These are phyloP conservation scores for Coemansia javaensis DNA, from an alignment of 192 early-diverging fungal genomes.

Conservation along the genomic window DNA sequence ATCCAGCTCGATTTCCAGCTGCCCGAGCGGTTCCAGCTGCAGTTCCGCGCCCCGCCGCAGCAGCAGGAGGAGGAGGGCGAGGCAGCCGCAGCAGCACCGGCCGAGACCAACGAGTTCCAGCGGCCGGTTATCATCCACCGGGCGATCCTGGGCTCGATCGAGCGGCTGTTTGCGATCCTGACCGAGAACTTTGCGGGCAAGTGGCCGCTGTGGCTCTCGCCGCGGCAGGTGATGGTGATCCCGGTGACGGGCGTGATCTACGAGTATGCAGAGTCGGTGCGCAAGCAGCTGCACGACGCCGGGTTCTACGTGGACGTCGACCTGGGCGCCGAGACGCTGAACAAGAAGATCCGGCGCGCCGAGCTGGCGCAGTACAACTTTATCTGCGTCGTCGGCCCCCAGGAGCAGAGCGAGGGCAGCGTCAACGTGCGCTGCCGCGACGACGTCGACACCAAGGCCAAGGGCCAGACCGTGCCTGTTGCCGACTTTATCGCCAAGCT, in stretches of 20 bases:
- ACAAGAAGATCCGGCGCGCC: constrained; percentile 97
- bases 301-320: constrained; percentile 87
- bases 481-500: constrained; percentile 68
- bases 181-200: constrained; percentile 95
- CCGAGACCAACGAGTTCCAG: constrained; percentile 51
- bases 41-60: constrained; percentile 66
- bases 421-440: constrained; percentile 92
- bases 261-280: constrained; percentile 76
- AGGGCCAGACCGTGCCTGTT: constrained; percentile 73
- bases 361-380: constrained; percentile 95
- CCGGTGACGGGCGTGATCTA: constrained; percentile 76
- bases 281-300: constrained; percentile 60
- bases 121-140: constrained; percentile 99
- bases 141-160: constrained; percentile 93
- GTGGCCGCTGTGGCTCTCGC: constrained; percentile 98
- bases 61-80: no score
- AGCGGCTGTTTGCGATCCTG: constrained; percentile 93
- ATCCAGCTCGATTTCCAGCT: constrained; percentile 98
- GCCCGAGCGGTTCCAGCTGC: constrained; percentile 87
- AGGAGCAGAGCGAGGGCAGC: constrained; percentile 68
- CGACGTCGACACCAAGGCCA: constrained; percentile 73
- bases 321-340: constrained; percentile 77
- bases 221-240: constrained; percentile 86
- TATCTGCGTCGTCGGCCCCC: constrained; percentile 89
- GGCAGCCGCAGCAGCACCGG: neutral